A percentile compares a stretch with the other conserved stretches of the same genome.
Conservation (phyloP, 2,329 filamentous ascomycete species). For the Nemania sp. region DNA sequence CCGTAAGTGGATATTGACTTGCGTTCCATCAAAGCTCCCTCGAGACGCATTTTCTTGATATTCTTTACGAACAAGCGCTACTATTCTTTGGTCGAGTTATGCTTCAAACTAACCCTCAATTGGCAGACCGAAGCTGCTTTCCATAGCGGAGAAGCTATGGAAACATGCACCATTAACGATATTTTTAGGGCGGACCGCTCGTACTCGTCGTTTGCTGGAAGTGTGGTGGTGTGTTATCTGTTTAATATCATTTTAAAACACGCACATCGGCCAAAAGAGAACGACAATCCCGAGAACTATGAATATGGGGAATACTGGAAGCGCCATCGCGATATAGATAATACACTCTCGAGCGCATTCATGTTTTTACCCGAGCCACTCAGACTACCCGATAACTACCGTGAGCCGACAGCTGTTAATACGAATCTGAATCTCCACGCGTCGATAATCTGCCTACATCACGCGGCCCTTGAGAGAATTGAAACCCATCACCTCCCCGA, state of each 20-base stretch:
- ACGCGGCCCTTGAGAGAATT: conserved; percentile 86
- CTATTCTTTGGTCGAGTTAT: background rate
- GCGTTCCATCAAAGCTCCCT: background rate
- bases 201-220: conserved; percentile 78
- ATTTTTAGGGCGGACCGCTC: conserved; percentile 68
- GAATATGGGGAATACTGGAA: conserved; percentile 85
- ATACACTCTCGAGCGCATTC: conserved; percentile 80
- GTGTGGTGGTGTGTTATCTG: conserved; percentile 79
- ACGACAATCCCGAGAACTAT: conserved; percentile 79
- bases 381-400: conserved; percentile 75
- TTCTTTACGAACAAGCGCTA: background rate
- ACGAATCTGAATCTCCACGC: conserved; percentile 91
- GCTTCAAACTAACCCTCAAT: conserved; percentile 32
- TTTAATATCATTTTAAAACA: conserved; percentile 87
- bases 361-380: conserved; percentile 82
- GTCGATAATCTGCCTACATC: conserved; percentile 87
- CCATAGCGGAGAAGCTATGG: conserved; percentile 71
- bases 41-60: background rate
- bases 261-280: conserved; percentile 76
- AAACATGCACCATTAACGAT: conserved; percentile 72
- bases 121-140: conserved; percentile 79
- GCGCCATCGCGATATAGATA: conserved; percentile 85
- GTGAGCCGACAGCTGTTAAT: conserved; percentile 80
- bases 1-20: conserved; percentile 40
- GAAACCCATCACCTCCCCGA: conserved; percentile 76